A percentile compares a stretch with the other conserved stretches of the same genome.
These are phyloP conservation scores for Naganishia sp. DNA, from an alignment of 1,284 basidiomycete genomes.

Conservation along the genomic window DNA sequence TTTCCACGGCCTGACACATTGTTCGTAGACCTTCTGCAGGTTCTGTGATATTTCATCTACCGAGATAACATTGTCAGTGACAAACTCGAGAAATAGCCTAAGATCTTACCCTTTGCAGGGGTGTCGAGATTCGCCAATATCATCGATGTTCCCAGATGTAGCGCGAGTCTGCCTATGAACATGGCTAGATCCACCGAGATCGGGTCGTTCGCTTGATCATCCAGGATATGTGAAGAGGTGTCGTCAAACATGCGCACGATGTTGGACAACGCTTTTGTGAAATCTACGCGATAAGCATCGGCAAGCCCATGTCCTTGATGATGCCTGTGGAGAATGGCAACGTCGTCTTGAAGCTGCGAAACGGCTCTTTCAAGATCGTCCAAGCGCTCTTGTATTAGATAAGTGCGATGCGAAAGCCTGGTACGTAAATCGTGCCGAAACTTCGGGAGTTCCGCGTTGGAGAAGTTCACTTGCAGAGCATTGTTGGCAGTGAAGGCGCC, in stretches of 20 bases:
- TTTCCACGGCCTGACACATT: slow-evolving; percentile 17
- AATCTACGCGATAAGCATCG: slow-evolving; percentile 37
- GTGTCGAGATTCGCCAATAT: slow-evolving; percentile 36
- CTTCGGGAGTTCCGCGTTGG: slow-evolving; percentile 36
- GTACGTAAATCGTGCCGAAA: slow-evolving; percentile 46
- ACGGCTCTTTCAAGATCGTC: slow-evolving; percentile 42
- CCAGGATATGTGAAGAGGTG: slow-evolving; percentile 40
- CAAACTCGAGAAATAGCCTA: not conserved
- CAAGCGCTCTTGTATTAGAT: slow-evolving; percentile 45
- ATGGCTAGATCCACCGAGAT: slow-evolving; percentile 45
- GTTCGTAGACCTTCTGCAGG: slow-evolving; percentile 31
- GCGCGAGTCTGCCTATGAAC: slow-evolving; percentile 48
- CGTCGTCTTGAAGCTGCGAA: slow-evolving; percentile 42
- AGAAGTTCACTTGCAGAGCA: slow-evolving; percentile 15
- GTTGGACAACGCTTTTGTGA: slow-evolving; percentile 35
- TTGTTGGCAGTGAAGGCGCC: slow-evolving; percentile 13
- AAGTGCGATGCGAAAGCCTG: slow-evolving; percentile 45
- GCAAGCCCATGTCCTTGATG: slow-evolving; percentile 32
- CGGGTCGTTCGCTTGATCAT: slow-evolving; percentile 36
- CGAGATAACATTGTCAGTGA: not conserved
- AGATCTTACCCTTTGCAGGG: slow-evolving; percentile 32
- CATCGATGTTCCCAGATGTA: slow-evolving; percentile 43
- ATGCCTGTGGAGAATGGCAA: slow-evolving; percentile 39
- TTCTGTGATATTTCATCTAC: not conserved
- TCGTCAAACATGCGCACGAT: slow-evolving; percentile 40